Conservation (phyloP, 352 stramenopile genomes). For the Globisporangium cystogenes region DNA sequence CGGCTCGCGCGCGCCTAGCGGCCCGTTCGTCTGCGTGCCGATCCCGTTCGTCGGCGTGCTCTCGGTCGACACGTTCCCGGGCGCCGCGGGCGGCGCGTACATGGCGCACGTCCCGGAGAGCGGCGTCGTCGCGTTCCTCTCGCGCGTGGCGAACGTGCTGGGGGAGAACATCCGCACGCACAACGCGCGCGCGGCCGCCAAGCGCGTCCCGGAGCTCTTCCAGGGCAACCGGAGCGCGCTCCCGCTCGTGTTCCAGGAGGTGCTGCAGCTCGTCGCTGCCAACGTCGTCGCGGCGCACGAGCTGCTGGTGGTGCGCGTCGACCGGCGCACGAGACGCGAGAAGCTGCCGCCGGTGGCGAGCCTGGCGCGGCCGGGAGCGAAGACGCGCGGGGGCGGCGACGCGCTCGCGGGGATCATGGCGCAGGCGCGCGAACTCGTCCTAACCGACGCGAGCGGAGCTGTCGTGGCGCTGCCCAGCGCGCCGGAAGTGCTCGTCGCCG, state of each 20-base stretch:
- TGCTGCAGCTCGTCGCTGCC: conserved; percentile 27
- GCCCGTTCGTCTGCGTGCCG: conserved; percentile 58
- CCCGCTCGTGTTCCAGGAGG: conserved; percentile 20
- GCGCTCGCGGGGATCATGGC: not conserved
- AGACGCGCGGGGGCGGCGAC: no score
- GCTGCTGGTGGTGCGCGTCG: conserved; percentile 26
- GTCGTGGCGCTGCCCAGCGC: not conserved
- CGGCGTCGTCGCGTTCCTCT: conserved; percentile 48
- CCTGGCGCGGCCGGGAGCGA: not conserved
- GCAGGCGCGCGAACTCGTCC: conserved; percentile 3
- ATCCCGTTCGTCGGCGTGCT: conserved; percentile 70
- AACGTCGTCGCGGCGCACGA: conserved; percentile 41
- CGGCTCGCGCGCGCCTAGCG: conserved; percentile 5
- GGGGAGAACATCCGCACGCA: conserved; percentile 36
- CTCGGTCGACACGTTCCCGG: conserved; percentile 56
- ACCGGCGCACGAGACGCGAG: not conserved
- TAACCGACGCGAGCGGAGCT: not conserved
- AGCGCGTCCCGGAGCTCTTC: conserved; percentile 36
- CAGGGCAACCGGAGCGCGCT: conserved; percentile 55
- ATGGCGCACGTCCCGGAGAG: conserved; percentile 39
- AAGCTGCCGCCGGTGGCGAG: not conserved
- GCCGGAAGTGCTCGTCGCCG: conserved; percentile 17
- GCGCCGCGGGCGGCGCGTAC: conserved; percentile 46
- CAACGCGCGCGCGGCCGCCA: conserved; percentile 13
- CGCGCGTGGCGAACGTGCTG: conserved; percentile 36